Evolutionary conservation across 1,284 basidiomycete species (phyloP).

Genomic region (Boletus subluridellus): DNA sequence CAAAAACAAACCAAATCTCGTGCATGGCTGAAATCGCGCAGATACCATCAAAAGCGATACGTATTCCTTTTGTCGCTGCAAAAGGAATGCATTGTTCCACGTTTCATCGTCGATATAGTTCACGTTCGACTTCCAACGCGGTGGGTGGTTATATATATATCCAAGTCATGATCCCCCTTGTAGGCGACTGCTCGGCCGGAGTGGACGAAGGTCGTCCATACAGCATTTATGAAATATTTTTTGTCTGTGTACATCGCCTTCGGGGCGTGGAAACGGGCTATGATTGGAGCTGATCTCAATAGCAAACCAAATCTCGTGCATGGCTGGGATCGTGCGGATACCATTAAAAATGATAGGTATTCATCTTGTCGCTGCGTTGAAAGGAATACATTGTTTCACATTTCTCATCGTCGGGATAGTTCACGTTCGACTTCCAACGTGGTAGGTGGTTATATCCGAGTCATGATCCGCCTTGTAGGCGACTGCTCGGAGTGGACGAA

Average conservation of each 20-base stretch:
- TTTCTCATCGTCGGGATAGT: background rate
- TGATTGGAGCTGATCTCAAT: too few species aligned
- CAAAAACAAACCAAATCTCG: background rate
- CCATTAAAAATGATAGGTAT: background rate
- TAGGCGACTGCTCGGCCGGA: background rate
- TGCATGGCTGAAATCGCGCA: background rate
- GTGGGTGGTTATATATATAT: background rate
- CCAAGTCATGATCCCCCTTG: background rate
- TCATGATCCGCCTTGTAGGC: background rate
- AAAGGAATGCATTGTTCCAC: background rate
- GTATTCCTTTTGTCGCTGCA: background rate
- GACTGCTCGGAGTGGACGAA: background rate
- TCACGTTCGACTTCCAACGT: background rate
- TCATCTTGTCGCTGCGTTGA: background rate
- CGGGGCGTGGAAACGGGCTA: too few species aligned
- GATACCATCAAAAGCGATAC: background rate
- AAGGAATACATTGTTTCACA: background rate
- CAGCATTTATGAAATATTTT: too few species aligned
- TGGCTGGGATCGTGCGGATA: background rate
- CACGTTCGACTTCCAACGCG: background rate
- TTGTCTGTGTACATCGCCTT: too few species aligned
- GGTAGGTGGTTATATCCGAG: background rate
- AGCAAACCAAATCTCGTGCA: background rate
- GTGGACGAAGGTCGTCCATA: too few species aligned
- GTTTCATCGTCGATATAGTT: background rate